Evolutionary conservation across 192 early-diverging fungal species (phyloP).

Genomic region (Coemansia sp.): DNA sequence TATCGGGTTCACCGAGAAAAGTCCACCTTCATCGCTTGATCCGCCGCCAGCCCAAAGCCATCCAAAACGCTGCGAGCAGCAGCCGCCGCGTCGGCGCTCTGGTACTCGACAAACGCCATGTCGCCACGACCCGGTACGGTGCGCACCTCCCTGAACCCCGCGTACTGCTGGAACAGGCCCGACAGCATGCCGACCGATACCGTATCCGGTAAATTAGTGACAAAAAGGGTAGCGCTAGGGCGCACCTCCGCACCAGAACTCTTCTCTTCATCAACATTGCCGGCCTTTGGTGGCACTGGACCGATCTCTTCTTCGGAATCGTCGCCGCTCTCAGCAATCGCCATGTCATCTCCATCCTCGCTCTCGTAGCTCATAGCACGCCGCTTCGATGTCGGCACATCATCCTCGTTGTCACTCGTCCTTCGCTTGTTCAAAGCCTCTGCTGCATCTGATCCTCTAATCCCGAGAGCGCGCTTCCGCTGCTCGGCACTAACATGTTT

Average conservation of each 20-base stretch:
- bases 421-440: conserved; percentile 13
- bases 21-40: conserved; percentile 34
- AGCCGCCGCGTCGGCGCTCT: conserved; percentile 20
- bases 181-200: conserved; percentile 31
- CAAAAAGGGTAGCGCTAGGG: conserved; percentile 41
- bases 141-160: conserved; percentile 44
- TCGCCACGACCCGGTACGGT: conserved; percentile 26
- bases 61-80: conserved; percentile 41
- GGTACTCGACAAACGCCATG: conserved; percentile 51
- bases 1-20: conserved; percentile 26
- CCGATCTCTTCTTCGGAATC: conserved; percentile 30
- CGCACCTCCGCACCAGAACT: neutral
- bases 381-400: neutral
- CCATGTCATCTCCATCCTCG: conserved; percentile 7
- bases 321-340: conserved; percentile 9
- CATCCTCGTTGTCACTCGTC: conserved; percentile 6
- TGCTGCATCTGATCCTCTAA: neutral
- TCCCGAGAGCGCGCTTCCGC: conserved; percentile 32
- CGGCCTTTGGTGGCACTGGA: conserved; percentile 13
- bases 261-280: neutral
- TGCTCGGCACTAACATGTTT: conserved; percentile 38
- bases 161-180: conserved; percentile 49
- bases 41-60: conserved; percentile 33
- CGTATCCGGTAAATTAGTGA: conserved; percentile 34
- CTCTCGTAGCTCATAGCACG: conserved; percentile 1